Conservation (phyloP, 441 rosid species). For the Brassica hybrid region DNA sequence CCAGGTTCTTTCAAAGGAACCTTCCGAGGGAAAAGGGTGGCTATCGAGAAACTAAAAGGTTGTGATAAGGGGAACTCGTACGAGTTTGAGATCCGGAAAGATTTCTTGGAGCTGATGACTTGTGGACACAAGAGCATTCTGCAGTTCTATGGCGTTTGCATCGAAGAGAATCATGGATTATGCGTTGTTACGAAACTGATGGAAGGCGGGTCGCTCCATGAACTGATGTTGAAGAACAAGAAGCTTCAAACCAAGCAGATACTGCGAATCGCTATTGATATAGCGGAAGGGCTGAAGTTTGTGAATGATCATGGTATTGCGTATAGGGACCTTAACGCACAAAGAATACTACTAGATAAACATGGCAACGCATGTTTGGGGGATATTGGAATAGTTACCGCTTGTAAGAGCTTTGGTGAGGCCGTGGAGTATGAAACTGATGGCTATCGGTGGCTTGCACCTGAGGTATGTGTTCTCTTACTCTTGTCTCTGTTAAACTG, state of each 20-base stretch:
- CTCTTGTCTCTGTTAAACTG: conserved; percentile 24
- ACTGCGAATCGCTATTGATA: conserved; percentile 69
- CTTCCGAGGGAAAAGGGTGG: conserved; percentile 76
- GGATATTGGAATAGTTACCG: conserved; percentile 84
- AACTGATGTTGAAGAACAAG: conserved; percentile 74
- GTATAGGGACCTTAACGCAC: conserved; percentile 81
- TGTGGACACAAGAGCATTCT: conserved; percentile 88
- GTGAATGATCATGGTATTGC: conserved; percentile 87
- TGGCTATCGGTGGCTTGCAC: conserved; percentile 98
- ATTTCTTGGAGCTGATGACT: conserved; percentile 85
- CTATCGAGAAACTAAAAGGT: conserved; percentile 92
- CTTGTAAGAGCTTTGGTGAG: conserved; percentile 87
- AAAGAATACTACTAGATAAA: conserved; percentile 75
- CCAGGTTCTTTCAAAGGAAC: conserved; percentile 70
- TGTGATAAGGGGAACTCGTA: conserved; percentile 92
- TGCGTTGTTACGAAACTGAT: conserved; percentile 85
- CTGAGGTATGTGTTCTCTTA: conserved; percentile 70
- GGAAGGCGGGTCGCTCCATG: conserved; percentile 93
- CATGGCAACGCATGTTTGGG: conserved; percentile 90
- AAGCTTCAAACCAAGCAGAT: conserved; percentile 83
- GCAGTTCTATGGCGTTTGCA: conserved; percentile 82
- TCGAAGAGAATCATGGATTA: conserved; percentile 88
- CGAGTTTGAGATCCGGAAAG: conserved; percentile 80
- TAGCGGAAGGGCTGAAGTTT: conserved; percentile 84
- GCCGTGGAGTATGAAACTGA: conserved; percentile 94